phyloP scores from a whole-genome alignment of 495 filamentous ascomycete genomes.

The Xylona heveae region DNA sequence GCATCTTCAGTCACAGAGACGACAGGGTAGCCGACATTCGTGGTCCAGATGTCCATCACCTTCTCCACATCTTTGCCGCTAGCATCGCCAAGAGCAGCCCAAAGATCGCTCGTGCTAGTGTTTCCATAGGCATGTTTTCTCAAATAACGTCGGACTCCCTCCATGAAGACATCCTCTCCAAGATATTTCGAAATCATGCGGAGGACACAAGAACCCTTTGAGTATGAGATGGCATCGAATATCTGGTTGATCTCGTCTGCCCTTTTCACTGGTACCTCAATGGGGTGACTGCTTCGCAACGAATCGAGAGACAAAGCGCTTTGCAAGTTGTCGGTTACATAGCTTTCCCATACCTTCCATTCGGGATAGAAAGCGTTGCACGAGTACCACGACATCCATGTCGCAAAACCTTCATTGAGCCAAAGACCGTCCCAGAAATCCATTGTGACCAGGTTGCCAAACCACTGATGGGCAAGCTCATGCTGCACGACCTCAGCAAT shows the following conservation, averaged over 20 bases:
- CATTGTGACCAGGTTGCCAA: conserved; percentile 97
- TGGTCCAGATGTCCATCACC: conserved; percentile 63
- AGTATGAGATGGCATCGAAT: conserved; percentile 95
- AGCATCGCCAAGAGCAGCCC: conserved; percentile 72
- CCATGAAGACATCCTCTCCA: conserved; percentile 81
- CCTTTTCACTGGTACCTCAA: conserved; percentile 88
- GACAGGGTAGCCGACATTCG: conserved; percentile 56
- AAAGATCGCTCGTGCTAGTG: conserved; percentile 72
- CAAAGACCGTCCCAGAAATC: conserved; percentile 98
- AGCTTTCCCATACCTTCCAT: conserved; percentile 97
- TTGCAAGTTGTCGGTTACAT: conserved; percentile 80
- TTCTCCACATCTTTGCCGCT: conserved; percentile 76
- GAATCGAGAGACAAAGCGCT: conserved; percentile 75
- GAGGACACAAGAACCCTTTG: conserved; percentile 86
- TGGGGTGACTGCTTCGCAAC: conserved; percentile 83
- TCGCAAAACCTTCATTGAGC: conserved; percentile 97
- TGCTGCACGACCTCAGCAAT: conserved; percentile 92
- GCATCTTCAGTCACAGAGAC: conserved; percentile 43
- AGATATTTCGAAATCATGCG: conserved; percentile 95
- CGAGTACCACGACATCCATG: conserved; percentile 60
- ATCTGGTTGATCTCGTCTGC: conserved; percentile 97
- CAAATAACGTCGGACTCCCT: conserved; percentile 79
- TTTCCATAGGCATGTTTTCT: conserved; percentile 87
- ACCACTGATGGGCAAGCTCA: conserved; percentile 97
- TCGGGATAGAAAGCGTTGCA: conserved; percentile 82